phyloP scores from a whole-genome alignment of 2,329 filamentous ascomycete species.

The Aureobasidium lini region DNA sequence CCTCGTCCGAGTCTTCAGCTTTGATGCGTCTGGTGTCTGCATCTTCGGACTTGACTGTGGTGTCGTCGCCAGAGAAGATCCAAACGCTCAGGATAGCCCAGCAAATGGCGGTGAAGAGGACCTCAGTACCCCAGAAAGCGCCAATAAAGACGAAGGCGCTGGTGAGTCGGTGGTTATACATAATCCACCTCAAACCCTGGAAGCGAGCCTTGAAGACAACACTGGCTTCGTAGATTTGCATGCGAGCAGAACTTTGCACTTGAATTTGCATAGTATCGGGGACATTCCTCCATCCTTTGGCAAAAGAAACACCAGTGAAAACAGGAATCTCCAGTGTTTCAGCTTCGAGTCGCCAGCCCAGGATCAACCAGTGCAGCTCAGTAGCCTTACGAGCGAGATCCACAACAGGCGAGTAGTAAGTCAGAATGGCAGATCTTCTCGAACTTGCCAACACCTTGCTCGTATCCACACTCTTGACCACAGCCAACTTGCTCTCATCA shows the following conservation, averaged over 20 bases:
- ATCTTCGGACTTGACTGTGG: slow-evolving; percentile 16
- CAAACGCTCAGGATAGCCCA: slow-evolving; percentile 53
- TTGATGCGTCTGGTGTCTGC: slow-evolving; percentile 18
- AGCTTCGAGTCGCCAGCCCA: slow-evolving; percentile 58
- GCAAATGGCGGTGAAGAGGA: slow-evolving; percentile 56
- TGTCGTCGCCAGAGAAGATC: slow-evolving; percentile 22
- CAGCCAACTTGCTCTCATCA: slow-evolving; percentile 2
- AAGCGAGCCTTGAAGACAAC: slow-evolving; percentile 69
- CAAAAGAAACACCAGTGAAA: slow-evolving; percentile 66
- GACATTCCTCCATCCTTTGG: slow-evolving; percentile 43
- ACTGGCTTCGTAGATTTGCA: slow-evolving; percentile 68
- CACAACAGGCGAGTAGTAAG: slow-evolving; percentile 66
- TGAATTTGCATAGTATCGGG: slow-evolving; percentile 55
- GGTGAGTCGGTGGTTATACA: slow-evolving; percentile 73
- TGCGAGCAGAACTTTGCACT: slow-evolving; percentile 55
- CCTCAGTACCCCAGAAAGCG: slow-evolving; percentile 70
- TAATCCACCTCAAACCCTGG: slow-evolving; percentile 68
- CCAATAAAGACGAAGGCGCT: slow-evolving; percentile 62
- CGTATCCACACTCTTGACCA: slow-evolving; percentile 1
- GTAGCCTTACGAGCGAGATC: slow-evolving; percentile 53
- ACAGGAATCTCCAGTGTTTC: slow-evolving; percentile 59
- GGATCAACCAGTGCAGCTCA: slow-evolving; percentile 60
- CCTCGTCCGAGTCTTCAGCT: slow-evolving; percentile 21
- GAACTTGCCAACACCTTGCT: slow-evolving; percentile 38
- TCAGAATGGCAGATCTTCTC: slow-evolving; percentile 68